Conservation (phyloP, 257 asterid species). For the Henckelia pumila region DNA sequence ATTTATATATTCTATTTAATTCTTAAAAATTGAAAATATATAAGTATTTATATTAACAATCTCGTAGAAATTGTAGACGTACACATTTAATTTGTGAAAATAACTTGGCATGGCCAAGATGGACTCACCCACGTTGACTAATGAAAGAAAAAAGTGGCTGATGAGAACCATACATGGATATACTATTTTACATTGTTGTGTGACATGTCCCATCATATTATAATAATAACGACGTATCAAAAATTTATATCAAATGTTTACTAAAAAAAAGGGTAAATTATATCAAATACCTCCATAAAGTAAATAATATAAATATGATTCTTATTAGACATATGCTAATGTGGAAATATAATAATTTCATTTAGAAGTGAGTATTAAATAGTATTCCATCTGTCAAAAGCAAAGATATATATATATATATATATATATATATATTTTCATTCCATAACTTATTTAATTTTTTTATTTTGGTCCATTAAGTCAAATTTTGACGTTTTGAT, state of each 20-base stretch:
- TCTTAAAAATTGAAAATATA: too few relatives aligned
- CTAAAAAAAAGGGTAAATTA: too few relatives aligned
- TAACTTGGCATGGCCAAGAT: constrained; percentile 11
- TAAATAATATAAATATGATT: not conserved
- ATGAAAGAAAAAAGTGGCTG: constrained; percentile 1
- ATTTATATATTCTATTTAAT: too few relatives aligned
- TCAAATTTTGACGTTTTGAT: too few relatives aligned
- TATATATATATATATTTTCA: too few relatives aligned
- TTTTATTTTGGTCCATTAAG: too few relatives aligned
- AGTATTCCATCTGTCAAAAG: too few relatives aligned
- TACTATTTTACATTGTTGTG: not conserved
- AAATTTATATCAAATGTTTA: not conserved
- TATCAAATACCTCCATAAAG: constrained; percentile 7
- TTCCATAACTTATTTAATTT: too few relatives aligned
- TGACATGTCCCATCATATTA: constrained; percentile 17
- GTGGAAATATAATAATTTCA: too few relatives aligned
- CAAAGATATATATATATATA: too few relatives aligned
- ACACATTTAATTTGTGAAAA: not conserved
- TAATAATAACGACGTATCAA: not conserved
- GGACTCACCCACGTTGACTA: not conserved
- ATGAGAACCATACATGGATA: constrained; percentile 1
- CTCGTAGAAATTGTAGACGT: not conserved
- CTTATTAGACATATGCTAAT: not conserved
- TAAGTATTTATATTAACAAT: not conserved
- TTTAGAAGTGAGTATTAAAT: too few relatives aligned